Conservation (phyloP, 2,329 filamentous ascomycete species). For the Fusarium pseudograminearum region DNA sequence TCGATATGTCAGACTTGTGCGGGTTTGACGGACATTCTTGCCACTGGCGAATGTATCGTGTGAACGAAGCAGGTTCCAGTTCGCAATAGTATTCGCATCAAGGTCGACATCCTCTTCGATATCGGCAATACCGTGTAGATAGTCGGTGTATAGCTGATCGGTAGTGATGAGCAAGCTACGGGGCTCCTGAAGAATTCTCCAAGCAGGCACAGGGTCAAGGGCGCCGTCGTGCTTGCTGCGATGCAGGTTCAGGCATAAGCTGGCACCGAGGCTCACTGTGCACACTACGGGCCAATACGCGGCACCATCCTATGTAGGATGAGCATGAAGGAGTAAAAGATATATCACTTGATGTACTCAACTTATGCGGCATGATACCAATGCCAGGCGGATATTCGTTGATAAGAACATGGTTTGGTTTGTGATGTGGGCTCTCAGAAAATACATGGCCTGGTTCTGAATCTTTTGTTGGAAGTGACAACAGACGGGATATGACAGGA, state of each 20-base stretch:
- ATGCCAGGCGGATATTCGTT: conserved; percentile 91
- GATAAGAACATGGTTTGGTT: conserved; percentile 90
- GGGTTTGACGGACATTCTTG: conserved; percentile 66
- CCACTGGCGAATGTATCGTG: conserved; percentile 62
- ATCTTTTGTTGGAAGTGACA: conserved; percentile 60
- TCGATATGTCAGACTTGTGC: conserved; percentile 82
- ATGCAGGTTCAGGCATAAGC: conserved; percentile 82
- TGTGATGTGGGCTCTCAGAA: conserved; percentile 74
- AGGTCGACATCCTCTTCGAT: conserved; percentile 75
- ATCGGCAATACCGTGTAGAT: conserved; percentile 80
- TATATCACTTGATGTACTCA: conserved; percentile 49
- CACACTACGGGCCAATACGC: conserved; percentile 91
- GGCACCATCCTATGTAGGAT: conserved; percentile 72
- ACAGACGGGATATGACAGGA: conserved; percentile 74
- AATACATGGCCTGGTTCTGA: conserved; percentile 60
- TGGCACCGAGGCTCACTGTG: conserved; percentile 85
- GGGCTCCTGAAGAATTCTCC: conserved; percentile 82
- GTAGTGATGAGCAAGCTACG: conserved; percentile 82
- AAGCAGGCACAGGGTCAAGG: conserved; percentile 62
- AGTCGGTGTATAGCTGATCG: conserved; percentile 74
- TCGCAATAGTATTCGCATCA: conserved; percentile 70
- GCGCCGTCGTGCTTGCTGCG: conserved; percentile 71
- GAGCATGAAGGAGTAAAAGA: conserved; percentile 46
- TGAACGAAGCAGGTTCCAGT: conserved; percentile 76
- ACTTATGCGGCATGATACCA: conserved; percentile 96